Evolutionary conservation across 331 rosid genomes (phyloP).

Genomic region (Spiraea crenata): DNA sequence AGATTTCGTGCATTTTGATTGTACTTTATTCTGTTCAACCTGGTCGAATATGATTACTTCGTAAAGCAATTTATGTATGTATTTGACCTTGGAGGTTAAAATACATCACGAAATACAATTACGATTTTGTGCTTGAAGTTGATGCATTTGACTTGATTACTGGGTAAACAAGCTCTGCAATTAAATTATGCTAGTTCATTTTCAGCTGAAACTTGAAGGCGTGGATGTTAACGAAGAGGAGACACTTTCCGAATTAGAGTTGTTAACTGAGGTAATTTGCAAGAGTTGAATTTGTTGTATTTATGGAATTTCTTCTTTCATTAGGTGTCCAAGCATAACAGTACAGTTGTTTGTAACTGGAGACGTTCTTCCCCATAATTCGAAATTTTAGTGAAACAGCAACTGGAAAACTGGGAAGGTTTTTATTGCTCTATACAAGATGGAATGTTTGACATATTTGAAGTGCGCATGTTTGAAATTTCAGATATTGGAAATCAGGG

Average conservation of each 20-base stretch:
- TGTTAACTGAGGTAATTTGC: conserved; percentile 70
- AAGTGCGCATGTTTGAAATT: conserved; percentile 4
- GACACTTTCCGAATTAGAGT: conserved; percentile 68
- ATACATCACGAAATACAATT: too few species aligned
- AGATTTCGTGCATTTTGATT: not conserved
- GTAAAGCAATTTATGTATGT: not conserved
- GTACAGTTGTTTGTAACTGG: not conserved
- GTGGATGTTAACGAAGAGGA: conserved; percentile 78
- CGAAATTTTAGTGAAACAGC: not conserved
- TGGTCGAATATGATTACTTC: not conserved
- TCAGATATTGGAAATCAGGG: conserved; percentile 95
- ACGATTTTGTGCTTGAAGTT: too few species aligned
- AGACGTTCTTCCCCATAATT: not conserved
- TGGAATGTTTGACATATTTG: not conserved
- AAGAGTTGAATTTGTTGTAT: not conserved
- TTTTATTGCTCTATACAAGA: not conserved
- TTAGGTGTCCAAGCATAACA: not conserved
- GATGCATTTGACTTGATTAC: too few species aligned
- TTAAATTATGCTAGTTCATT: conserved; percentile 14
- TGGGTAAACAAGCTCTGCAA: not conserved
- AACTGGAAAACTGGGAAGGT: not conserved
- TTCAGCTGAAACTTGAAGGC: conserved; percentile 79
- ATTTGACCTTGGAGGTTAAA: too few species aligned
- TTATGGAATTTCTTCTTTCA: not conserved
- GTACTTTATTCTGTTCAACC: not conserved